phyloP scores from a whole-genome alignment of 2,329 filamentous ascomycete species.

The Trichoderma sp. region DNA sequence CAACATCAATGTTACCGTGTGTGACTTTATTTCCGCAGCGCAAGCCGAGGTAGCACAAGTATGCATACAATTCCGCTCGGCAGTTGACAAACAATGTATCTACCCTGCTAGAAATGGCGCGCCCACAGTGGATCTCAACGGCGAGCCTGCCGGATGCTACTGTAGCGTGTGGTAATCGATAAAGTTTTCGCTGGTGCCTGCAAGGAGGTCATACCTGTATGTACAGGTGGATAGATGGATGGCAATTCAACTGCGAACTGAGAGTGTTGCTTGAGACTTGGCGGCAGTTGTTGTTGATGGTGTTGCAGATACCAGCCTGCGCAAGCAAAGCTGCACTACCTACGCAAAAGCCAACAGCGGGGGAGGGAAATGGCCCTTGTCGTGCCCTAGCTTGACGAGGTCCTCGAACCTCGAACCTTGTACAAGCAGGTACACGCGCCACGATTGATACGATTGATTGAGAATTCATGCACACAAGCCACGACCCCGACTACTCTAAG shows the following conservation, averaged over 20 bases:
- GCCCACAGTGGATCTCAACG: slow-evolving; percentile 28
- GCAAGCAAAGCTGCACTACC: not conserved
- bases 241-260: slow-evolving; percentile 4
- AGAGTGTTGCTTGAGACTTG: not conserved
- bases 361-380: not conserved
- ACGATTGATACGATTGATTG: slow-evolving; percentile 23
- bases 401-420: not conserved
- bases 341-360: not conserved
- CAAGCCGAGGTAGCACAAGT: slow-evolving; percentile 6
- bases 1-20: not conserved
- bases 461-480: slow-evolving; percentile 1
- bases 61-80: slow-evolving; percentile 14
- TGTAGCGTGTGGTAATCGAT: slow-evolving; percentile 33
- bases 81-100: slow-evolving; percentile 20
- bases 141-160: slow-evolving; percentile 39
- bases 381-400: not conserved
- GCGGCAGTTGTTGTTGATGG: not conserved
- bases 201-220: slow-evolving; percentile 25
- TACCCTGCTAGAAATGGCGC: slow-evolving; percentile 26
- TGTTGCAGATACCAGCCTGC: not conserved
- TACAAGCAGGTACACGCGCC: not conserved
- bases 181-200: slow-evolving; percentile 33
- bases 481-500: not conserved
- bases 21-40: slow-evolving; percentile 15
- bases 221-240: slow-evolving; percentile 16